Evolutionary conservation across 73 alveolate genomes (phyloP).

Genomic region (Symbiodinium pilosum): DNA sequence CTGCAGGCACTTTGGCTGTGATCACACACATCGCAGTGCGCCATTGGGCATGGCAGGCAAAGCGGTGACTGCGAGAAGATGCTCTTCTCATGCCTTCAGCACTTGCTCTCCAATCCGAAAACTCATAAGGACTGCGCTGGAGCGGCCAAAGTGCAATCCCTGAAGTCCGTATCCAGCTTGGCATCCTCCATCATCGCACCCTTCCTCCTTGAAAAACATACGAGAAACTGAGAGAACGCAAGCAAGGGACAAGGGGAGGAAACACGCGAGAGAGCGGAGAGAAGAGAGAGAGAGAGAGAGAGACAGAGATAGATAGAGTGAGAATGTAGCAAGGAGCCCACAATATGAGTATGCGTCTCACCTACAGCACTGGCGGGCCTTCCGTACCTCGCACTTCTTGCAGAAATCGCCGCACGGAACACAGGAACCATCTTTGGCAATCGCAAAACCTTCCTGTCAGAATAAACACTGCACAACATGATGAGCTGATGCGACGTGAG

Average conservation of each 20-base stretch:
- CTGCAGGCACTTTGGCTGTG: neutral
- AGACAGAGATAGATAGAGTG: too few relatives aligned
- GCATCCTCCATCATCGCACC: neutral
- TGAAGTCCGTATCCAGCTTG: neutral
- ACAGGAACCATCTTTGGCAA: neutral
- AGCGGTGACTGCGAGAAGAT: neutral
- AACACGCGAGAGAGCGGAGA: too few relatives aligned
- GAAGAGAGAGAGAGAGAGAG: too few relatives aligned
- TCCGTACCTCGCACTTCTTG: neutral
- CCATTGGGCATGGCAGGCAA: neutral
- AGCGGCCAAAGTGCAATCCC: neutral
- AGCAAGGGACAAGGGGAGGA: too few relatives aligned
- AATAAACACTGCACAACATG: too few relatives aligned
- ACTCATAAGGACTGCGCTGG: neutral
- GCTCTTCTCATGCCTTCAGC: neutral
- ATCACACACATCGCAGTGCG: neutral
- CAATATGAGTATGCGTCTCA: too few relatives aligned
- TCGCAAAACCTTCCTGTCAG: neutral
- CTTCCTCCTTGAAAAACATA: neutral
- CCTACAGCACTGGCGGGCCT: neutral
- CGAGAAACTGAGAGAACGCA: too few relatives aligned
- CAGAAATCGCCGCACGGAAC: neutral
- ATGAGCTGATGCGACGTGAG: too few relatives aligned
- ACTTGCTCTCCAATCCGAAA: neutral
- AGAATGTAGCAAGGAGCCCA: too few relatives aligned